These are phyloP conservation scores for Diaporthe velutina DNA, from an alignment of 2,329 filamentous ascomycete genomes.

Conservation along the genomic window DNA sequence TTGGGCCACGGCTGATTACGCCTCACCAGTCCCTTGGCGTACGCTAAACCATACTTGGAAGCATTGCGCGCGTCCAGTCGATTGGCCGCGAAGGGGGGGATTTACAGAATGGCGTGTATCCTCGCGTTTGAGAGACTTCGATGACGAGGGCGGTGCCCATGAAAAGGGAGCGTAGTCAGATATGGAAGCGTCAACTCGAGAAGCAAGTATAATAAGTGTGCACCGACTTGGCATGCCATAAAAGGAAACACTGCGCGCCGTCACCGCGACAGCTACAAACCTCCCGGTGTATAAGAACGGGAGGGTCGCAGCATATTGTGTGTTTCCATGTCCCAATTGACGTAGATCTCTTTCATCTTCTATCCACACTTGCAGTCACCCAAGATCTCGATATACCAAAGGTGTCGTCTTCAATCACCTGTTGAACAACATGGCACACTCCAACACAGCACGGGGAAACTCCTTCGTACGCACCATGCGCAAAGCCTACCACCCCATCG, in stretches of 20 bases:
- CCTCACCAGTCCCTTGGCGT: conserved; percentile 9
- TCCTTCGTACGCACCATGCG: conserved; percentile 42
- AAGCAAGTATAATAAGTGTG: neutral
- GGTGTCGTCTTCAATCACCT: neutral
- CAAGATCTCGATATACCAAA: neutral
- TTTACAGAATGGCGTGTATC: neutral
- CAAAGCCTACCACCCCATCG: conserved; percentile 42
- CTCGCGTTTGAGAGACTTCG: neutral
- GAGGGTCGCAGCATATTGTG: neutral
- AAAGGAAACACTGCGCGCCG: conserved; percentile 4
- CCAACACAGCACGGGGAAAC: conserved; percentile 34
- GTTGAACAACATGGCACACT: neutral
- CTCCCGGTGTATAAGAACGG: neutral
- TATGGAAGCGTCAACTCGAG: neutral
- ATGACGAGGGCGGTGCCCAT: neutral
- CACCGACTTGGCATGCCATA: neutral
- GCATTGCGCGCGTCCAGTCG: conserved; percentile 15
- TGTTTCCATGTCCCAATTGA: neutral
- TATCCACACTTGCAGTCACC: no score
- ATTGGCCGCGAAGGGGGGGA: neutral
- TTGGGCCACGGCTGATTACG: neutral
- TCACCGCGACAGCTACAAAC: neutral
- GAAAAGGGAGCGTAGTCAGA: neutral
- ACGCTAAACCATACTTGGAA: conserved; percentile 9
- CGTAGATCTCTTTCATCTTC: neutral